phyloP scores from a whole-genome alignment of 1,284 basidiomycete species.

The Pyrrhoderma noxium region DNA sequence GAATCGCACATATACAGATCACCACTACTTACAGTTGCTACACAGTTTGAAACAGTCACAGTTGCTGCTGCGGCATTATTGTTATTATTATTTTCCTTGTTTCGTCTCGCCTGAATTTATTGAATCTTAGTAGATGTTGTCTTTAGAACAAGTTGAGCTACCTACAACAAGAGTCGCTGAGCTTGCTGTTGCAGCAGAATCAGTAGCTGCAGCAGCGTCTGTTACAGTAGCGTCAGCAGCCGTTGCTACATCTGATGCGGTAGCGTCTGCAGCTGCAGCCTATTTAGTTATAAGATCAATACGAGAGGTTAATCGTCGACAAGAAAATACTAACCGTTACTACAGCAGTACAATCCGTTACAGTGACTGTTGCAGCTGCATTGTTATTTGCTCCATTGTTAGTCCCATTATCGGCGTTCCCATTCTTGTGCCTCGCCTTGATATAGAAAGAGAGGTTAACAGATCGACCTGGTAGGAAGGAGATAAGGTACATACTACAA shows the following conservation, averaged over 20 bases:
- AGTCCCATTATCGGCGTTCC: background rate
- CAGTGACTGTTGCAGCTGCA: background rate
- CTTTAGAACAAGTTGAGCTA: background rate
- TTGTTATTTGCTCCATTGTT: background rate
- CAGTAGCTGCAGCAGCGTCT: background rate
- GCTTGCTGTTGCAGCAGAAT: too few species aligned
- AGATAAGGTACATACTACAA: conserved; percentile 20
- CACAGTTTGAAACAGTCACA: too few species aligned
- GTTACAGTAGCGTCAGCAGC: background rate
- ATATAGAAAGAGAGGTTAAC: background rate
- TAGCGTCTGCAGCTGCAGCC: background rate
- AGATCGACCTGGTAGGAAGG: background rate
- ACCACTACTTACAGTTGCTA: too few species aligned
- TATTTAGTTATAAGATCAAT: background rate
- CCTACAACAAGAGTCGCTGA: background rate
- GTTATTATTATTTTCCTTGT: too few species aligned
- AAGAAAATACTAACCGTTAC: background rate
- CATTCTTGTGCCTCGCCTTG: conserved; percentile 1
- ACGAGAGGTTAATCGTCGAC: too few species aligned
- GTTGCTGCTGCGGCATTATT: too few species aligned
- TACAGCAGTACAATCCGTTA: background rate
- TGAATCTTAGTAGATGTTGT: too few species aligned
- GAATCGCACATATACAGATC: too few species aligned
- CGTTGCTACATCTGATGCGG: background rate
- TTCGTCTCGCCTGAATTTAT: too few species aligned